Evolutionary conservation across 2,329 filamentous ascomycete genomes (phyloP), one percentile per base, ranked within the genome.

Genomic region (Emergomyces orientalis): DNA sequence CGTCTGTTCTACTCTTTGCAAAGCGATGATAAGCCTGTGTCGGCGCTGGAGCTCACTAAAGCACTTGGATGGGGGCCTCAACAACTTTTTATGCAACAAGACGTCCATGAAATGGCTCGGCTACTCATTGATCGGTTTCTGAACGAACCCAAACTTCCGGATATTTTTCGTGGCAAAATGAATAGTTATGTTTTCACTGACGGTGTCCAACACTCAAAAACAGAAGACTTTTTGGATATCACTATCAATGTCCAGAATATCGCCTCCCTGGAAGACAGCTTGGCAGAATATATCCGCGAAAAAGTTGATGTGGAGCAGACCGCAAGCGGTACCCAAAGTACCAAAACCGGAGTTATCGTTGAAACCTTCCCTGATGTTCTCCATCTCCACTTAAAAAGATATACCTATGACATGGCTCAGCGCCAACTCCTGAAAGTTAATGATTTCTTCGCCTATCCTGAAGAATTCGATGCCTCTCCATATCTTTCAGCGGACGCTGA

Each of bases 401-500:
- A 30, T 34, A 5, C 56, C 13, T 59, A 59, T 59, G 39, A 63
- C 60, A 39, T 63, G 56, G 3, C 45, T 25, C 30, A 58, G 62
- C 60, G 60, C 63, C 62, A 63, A 22, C 17, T 62, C 13, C 11
- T 45, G 52, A 61, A 61, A 54, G 41, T 55, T 54, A 71, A 71
- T 60, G 69, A 71, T 63, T 62, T 67, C 59, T 69, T 71, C 39
- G 68, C 70, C 59, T 71, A 71, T 63, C 70, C 70, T 11, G 68
- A 70, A 30, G 67, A 71, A 58, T 71, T 71, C 52, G 69, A 71
- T 59, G 59, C 49, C 14, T 52, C 59, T 30, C 45, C 59, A 17
- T 64, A 64, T 45, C 54, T 64, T 17, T 64, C 62, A 43, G 14
- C 41, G 7, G 41, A 62, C 11, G 25, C 62, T 4, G 49, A 64